These are phyloP conservation scores for Meira miltonrushii DNA, from an alignment of 1,284 basidiomycete species.

Conservation along the genomic window DNA sequence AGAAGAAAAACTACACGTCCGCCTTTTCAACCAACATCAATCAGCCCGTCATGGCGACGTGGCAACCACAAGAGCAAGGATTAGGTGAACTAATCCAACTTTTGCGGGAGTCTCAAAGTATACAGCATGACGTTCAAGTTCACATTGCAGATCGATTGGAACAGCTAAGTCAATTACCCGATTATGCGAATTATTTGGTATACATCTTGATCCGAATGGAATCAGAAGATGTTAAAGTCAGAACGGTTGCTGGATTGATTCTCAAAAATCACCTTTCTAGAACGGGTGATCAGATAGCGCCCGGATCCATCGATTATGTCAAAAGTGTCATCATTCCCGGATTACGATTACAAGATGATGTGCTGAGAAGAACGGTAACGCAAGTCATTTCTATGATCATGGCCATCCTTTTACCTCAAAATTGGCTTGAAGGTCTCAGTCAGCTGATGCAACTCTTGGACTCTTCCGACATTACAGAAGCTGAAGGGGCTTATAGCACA, in stretches of 20 bases:
- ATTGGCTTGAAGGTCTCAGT: constrained; percentile 46
- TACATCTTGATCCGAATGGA: constrained; percentile 78
- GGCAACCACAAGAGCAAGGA: constrained; percentile 42
- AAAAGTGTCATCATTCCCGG: constrained; percentile 47
- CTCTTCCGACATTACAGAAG: constrained; percentile 36
- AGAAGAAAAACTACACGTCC: neutral
- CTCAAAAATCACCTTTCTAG: constrained; percentile 77
- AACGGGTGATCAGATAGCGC: constrained; percentile 27
- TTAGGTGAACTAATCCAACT: constrained; percentile 43
- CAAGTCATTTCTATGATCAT: constrained; percentile 51
- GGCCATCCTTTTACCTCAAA: constrained; percentile 41
- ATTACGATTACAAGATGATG: constrained; percentile 39
- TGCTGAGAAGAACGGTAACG: constrained; percentile 49
- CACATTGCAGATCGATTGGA: constrained; percentile 43
- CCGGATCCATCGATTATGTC: constrained; percentile 45
- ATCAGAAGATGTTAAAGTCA: constrained; percentile 79
- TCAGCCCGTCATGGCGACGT: constrained; percentile 22
- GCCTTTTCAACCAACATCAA: neutral
- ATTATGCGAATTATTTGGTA: constrained; percentile 89
- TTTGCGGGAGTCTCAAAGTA: constrained; percentile 43
- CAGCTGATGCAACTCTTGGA: constrained; percentile 41
- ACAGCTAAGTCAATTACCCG: constrained; percentile 40
- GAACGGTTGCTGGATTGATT: constrained; percentile 90
- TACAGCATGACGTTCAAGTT: constrained; percentile 40
- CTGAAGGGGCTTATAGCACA: constrained; percentile 75